Evolutionary conservation across 2,329 filamentous ascomycete genomes (phyloP), one percentile per base, ranked within the genome.

Genomic region (Fusarium musae): DNA sequence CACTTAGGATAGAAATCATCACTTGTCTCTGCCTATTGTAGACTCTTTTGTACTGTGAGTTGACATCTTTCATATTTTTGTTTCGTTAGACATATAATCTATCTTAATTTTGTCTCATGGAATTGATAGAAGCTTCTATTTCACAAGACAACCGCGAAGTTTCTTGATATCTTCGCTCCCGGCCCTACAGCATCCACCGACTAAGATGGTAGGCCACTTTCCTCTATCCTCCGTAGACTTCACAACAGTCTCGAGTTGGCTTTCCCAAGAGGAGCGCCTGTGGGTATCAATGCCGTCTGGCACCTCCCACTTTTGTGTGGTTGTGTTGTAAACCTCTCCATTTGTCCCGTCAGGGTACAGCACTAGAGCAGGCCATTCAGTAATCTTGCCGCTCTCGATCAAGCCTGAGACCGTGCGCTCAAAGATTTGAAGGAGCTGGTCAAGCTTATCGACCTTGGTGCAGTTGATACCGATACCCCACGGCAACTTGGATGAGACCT

Each of bases 401-500:
- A 89, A 59, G n/a, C 65, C 70, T 15, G 69, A 65, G 21, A 90
- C 78, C 13, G 83, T 85, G 7, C 81, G 83, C 74, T 92, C 89
- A 57, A 88, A 91, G 54, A 86, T 83, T 23, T 79, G 81, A 23
- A 93, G 80, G 21, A 92, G 80, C 1, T 81, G 77, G 5, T 87
- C 85, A 36, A 93, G 83, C 78, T 92, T 90, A 56, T 87, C 84
- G 39, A 93, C 86, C 79, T 91, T 92, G 42, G 87, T 93, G 79
- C 91, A 93, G 80, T 93, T 93, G 76, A 93, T 87, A 4, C 91
- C 91, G 30, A 93, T 85, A 0, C 88, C 91, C 87, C 88, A 91
- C 0, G 91, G 91, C 7, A 80, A 69, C 9, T 70, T 74, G 2
- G 54, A 19, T 2, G 77, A 75, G 9, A 78, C 28, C 2, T 63